Evolutionary conservation across 768 basidiomycete genomes (phyloP), one percentile per base, ranked within the genome.

Genomic region (Tylopilus subfusipes): DNA sequence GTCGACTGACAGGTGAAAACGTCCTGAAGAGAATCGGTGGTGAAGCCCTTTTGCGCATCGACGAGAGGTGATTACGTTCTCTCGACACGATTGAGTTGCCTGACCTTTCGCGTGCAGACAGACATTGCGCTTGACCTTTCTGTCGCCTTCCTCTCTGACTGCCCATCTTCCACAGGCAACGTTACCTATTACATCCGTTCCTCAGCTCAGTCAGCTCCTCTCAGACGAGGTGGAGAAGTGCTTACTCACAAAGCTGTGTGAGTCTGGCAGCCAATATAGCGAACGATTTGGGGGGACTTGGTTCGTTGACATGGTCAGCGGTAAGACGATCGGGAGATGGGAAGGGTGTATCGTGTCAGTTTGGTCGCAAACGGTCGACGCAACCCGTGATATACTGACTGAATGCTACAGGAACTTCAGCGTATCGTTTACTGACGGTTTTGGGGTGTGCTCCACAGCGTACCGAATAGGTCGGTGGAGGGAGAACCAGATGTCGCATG

Each of bases 131-230:
- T 80, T 93, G 61, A 90, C 88, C 3, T 85, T 90, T 64, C 63
- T 76, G 19, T 85, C 91, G 0, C 91, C 91, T 16, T 90, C 89
- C 12, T 79, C 81, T 11, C 70, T 93, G 25, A 83, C 79, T n/a
- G 90, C 85, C 0, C 88, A 91, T 65, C 78, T 93, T 21, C 79
- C 89, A 6, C 90, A 90, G 70, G 88, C 90, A 14, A 92, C 87
- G 2, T 70, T 92, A 18, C 65, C 78, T 1, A 82, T 93, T 14
- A 81, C 85, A 4, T 89, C 90, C 3, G 80, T 93, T 22, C 82
- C 88, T 6, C 88, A 93, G 64, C 75, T 95, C 33, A 75, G 76
- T 24, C 85, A 91, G 55, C 73, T 95, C 24, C 77, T 95, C 12
- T 76, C 77, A 22, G 87, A 93, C 59, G 93, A 95, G 67, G 81